phyloP scores from a whole-genome alignment of 352 stramenopile genomes.

The Phytopythium litorale region DNA sequence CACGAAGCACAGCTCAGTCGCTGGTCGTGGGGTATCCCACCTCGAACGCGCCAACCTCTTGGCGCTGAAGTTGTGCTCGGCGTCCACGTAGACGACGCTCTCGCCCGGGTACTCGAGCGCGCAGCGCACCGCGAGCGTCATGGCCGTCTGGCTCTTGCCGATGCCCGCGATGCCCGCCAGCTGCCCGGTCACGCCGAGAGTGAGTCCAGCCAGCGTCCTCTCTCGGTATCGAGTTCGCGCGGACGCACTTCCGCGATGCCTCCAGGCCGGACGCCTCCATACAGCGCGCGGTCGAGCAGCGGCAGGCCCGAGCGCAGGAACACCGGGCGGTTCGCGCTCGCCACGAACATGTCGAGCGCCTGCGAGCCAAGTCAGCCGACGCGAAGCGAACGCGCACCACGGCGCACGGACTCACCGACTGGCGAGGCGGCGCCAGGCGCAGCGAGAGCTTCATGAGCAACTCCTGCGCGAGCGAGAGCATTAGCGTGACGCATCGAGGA shows the following conservation, averaged over 20 bases:
- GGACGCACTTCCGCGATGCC: slow-evolving; percentile 45
- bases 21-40: neutral
- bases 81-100: slow-evolving; percentile 65
- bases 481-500: neutral
- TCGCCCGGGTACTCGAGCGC: slow-evolving; percentile 56
- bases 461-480: slow-evolving; percentile 18
- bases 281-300: slow-evolving; percentile 54
- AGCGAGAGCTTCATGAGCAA: slow-evolving; percentile 55
- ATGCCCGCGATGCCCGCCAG: slow-evolving; percentile 66
- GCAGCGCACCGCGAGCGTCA: slow-evolving; percentile 73
- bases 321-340: slow-evolving; percentile 59
- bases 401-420: slow-evolving; percentile 20
- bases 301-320: slow-evolving; percentile 63
- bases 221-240: neutral
- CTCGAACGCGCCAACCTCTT: slow-evolving; percentile 31
- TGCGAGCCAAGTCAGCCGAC: slow-evolving; percentile 11
- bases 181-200: slow-evolving; percentile 15
- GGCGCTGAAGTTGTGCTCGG: slow-evolving; percentile 68
- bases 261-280: slow-evolving; percentile 52
- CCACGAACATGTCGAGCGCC: slow-evolving; percentile 79
- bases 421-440: slow-evolving; percentile 39
- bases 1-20: neutral
- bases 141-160: slow-evolving; percentile 70
- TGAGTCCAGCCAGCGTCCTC: no score
- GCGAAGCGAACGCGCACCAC: neutral